Percentiles rank a stretch among this genome's conserved stretches.
Conservation (phyloP, 2,329 filamentous ascomycete species). For the Diaporthe sp. region DNA sequence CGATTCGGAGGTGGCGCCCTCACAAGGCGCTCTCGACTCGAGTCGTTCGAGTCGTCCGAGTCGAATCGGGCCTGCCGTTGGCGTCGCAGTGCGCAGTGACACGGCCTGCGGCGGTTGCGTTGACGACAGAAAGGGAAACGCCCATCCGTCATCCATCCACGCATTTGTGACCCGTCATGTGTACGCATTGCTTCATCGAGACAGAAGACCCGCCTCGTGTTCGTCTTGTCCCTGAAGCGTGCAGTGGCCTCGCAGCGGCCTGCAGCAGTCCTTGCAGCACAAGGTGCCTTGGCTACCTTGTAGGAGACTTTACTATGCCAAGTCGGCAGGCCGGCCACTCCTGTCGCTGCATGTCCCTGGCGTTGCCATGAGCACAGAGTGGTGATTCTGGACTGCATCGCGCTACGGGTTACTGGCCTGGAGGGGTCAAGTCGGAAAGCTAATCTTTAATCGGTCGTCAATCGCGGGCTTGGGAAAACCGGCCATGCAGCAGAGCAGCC, state of each 20-base stretch:
- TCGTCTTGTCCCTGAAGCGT: conserved; percentile 47
- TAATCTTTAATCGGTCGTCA: conserved; percentile 21
- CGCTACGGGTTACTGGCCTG: conserved; percentile 37
- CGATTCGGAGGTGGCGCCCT: conserved; percentile 16
- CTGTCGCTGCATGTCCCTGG: conserved; percentile 4
- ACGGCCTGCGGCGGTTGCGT: conserved; percentile 26
- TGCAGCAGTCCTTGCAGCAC: conserved; percentile 39
- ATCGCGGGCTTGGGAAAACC: conserved; percentile 27
- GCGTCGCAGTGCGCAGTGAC: conserved; percentile 19
- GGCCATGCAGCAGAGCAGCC: neutral
- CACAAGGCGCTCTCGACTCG: conserved; percentile 25
- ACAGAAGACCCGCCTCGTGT: conserved; percentile 39
- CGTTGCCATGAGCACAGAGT: conserved; percentile 38
- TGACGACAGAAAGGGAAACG: conserved; percentile 15
- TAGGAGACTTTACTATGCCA: conserved; percentile 26
- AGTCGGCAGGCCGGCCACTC: conserved; percentile 33
- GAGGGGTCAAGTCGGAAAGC: conserved; percentile 26
- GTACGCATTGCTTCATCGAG: conserved; percentile 36
- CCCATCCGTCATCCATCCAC: conserved; percentile 21
- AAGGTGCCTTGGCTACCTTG: conserved; percentile 22
- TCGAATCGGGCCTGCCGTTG: conserved; percentile 22
- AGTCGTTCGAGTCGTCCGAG: conserved; percentile 3
- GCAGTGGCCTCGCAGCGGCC: conserved; percentile 45
- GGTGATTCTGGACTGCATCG: conserved; percentile 36
- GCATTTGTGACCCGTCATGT: conserved; percentile 40